phyloP scores from a whole-genome alignment of 2,329 filamentous ascomycete species.

The Clonostachys rhizophaga region DNA sequence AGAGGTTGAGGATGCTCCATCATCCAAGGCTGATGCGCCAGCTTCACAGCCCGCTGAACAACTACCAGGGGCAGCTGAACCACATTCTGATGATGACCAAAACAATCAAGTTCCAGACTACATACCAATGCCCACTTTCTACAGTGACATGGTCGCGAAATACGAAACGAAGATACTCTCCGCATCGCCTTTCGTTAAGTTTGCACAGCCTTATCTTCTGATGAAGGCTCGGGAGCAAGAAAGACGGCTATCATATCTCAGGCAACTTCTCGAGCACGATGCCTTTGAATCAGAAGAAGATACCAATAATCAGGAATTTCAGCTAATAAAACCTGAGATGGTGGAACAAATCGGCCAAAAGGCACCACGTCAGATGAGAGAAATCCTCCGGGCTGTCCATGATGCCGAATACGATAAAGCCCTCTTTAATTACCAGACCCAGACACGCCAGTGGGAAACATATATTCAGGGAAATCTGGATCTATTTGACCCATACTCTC shows the following conservation, averaged over 20 bases:
- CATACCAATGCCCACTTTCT: constrained; percentile 83
- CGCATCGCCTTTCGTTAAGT: constrained; percentile 93
- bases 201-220: constrained; percentile 87
- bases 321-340: constrained; percentile 93
- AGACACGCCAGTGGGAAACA: constrained; percentile 93
- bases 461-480: constrained; percentile 86
- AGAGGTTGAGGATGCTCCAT: neutral
- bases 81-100: neutral
- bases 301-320: constrained; percentile 67
- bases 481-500: constrained; percentile 89
- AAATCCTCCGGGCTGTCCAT: constrained; percentile 90
- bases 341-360: constrained; percentile 78
- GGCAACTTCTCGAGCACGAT: constrained; percentile 75
- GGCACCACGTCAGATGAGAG: constrained; percentile 81
- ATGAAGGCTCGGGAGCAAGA: constrained; percentile 92
- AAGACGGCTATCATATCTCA: constrained; percentile 75
- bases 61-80: neutral
- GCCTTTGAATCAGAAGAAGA: constrained; percentile 49
- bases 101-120: constrained; percentile 64
- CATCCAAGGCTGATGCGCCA: neutral
- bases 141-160: constrained; percentile 91
- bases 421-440: constrained; percentile 86
- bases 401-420: constrained; percentile 97
- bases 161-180: constrained; percentile 92
- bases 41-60: neutral